Conservation (phyloP, 306 rosid genomes). For the Fragaria vesca region DNA sequence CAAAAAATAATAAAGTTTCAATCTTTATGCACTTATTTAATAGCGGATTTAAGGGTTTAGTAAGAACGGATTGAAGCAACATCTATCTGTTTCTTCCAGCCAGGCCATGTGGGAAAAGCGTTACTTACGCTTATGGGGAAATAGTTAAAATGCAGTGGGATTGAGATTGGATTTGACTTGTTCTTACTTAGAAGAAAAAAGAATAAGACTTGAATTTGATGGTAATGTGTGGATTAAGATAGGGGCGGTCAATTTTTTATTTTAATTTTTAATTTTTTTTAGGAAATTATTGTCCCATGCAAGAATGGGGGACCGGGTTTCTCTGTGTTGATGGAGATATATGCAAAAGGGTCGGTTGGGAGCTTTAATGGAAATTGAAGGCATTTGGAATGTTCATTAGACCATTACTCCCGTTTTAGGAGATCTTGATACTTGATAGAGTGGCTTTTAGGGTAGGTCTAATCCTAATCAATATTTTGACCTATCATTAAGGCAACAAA, state of each 20-base stretch:
- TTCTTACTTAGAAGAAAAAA: conserved; percentile 5
- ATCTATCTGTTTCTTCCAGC: conserved; percentile 35
- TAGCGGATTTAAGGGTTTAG: conserved; percentile 17
- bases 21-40: conserved; percentile 17
- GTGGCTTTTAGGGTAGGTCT: not conserved
- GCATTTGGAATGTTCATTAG: not conserved
- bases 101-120: conserved; percentile 47
- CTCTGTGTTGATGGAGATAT: not conserved
- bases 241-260: not conserved
- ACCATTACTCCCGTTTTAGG: not conserved
- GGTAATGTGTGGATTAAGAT: not conserved
- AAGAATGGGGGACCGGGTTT: not conserved
- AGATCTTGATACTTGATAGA: not conserved
- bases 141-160: not conserved
- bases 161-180: not conserved
- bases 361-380: not conserved
- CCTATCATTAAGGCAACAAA: not conserved
- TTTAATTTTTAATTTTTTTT: too few relatives aligned
- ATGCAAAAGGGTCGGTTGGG: not conserved
- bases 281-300: not conserved
- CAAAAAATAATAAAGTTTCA: not conserved
- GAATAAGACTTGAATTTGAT: not conserved
- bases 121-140: conserved; percentile 1
- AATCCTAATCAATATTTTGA: not conserved
- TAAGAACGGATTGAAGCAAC: conserved; percentile 27